These are phyloP conservation scores for Dictyostelium gargantuum DNA, from an alignment of 208 protist species.

Conservation along the genomic window DNA sequence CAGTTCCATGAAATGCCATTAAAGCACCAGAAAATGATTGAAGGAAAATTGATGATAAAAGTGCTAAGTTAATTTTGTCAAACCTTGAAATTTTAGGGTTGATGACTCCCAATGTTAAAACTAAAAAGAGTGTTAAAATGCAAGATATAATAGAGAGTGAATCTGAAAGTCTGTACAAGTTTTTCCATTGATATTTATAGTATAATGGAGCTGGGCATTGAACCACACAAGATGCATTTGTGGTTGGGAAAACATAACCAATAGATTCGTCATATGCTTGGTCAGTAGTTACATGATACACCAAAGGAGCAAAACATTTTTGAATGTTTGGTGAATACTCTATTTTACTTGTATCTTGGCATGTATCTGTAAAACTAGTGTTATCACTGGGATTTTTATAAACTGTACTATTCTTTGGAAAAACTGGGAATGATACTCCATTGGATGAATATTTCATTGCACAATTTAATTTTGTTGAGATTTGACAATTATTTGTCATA, in stretches of 20 bases:
- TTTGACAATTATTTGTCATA: background rate
- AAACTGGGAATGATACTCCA: background rate
- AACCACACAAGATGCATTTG: background rate
- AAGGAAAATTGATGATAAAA: background rate
- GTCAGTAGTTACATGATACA: background rate
- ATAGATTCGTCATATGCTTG: background rate
- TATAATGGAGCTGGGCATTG: background rate
- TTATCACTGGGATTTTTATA: background rate
- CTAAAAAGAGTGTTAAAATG: background rate
- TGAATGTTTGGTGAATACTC: background rate
- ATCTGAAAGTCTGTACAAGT: background rate
- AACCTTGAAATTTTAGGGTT: constrained; percentile 2
- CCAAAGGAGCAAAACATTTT: background rate
- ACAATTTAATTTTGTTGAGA: background rate
- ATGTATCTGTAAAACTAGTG: background rate
- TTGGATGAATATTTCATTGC: background rate
- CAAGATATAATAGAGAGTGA: background rate
- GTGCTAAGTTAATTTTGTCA: background rate
- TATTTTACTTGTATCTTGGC: background rate
- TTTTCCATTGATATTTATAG: background rate
- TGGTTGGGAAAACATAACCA: background rate
- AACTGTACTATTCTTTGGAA: background rate
- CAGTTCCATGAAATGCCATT: background rate
- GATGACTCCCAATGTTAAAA: background rate
- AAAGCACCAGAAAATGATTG: constrained; percentile 3